A percentile compares a stretch with the other conserved stretches of the same genome.
These are phyloP conservation scores for Gossypium arboreum DNA, from an alignment of 345 rosid species.

Conservation along the genomic window DNA sequence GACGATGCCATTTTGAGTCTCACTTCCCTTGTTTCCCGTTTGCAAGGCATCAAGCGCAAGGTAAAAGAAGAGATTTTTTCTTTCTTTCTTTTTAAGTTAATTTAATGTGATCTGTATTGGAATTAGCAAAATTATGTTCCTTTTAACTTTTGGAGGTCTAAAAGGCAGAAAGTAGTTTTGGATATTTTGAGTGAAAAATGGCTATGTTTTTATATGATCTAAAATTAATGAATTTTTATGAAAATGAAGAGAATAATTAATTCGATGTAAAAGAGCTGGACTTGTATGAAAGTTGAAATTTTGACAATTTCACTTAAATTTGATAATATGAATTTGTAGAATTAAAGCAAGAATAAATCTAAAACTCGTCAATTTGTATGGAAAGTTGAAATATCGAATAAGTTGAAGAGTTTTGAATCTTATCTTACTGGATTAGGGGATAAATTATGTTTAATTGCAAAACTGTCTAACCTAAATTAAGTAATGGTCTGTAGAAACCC, in stretches of 20 bases:
- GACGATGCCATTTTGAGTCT: conserved; percentile 75
- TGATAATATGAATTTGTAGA: background rate
- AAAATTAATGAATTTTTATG: background rate
- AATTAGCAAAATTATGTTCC: background rate
- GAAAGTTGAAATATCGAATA: background rate
- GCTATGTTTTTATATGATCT: background rate
- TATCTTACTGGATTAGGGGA: background rate
- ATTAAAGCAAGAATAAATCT: background rate
- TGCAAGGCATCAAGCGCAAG: conserved; percentile 96
- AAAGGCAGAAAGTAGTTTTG: background rate
- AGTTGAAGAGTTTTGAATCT: background rate
- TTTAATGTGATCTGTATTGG: background rate
- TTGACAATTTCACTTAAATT: background rate
- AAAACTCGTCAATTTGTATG: background rate
- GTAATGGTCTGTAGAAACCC: no score
- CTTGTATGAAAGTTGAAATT: background rate
- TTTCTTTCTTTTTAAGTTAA: background rate
- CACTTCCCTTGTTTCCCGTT: conserved; percentile 70
- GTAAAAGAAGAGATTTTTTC: conserved; percentile 25
- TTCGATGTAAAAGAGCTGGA: background rate
- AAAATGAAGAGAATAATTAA: background rate
- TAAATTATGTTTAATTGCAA: background rate
- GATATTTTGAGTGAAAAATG: background rate
- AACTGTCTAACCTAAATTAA: background rate
- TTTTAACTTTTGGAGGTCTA: background rate